These are phyloP conservation scores for Malassezia equina DNA, from an alignment of 1,284 basidiomycete species.

Conservation along the genomic window DNA sequence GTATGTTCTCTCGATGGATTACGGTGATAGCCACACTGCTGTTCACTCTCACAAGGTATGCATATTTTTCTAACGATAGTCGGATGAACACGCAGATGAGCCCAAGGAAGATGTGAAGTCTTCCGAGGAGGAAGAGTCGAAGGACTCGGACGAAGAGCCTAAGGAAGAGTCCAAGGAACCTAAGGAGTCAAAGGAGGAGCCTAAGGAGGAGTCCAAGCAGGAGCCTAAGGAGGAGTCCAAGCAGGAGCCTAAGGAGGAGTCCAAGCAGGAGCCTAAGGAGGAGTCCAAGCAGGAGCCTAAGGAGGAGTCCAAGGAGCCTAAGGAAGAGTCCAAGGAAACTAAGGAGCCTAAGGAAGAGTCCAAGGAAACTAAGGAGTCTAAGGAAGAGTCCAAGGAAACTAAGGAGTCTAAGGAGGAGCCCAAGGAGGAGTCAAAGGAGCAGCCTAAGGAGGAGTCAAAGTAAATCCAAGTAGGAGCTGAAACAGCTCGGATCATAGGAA, in stretches of 20 bases:
- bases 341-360: background rate
- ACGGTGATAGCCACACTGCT: background rate
- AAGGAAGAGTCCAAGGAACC: background rate
- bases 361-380: background rate
- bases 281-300: background rate
- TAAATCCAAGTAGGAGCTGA: background rate
- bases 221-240: background rate
- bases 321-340: background rate
- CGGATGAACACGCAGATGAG: background rate
- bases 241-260: background rate
- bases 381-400: background rate
- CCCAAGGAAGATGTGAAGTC: background rate
- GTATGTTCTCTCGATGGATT: slow-evolving; percentile 5
- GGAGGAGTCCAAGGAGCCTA: background rate
- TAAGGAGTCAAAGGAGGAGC: background rate
- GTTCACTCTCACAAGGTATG: background rate
- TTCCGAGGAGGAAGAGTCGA: no score
- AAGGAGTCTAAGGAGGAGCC: background rate
- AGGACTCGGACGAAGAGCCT: no score
- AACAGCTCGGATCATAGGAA: no score
- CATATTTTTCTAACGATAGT: background rate
- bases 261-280: background rate
- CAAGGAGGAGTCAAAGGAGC: background rate
- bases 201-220: background rate
- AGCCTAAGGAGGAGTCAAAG: background rate